phyloP scores from a whole-genome alignment of 192 early-diverging fungal genomes.

The Backusella tuberculispora region DNA sequence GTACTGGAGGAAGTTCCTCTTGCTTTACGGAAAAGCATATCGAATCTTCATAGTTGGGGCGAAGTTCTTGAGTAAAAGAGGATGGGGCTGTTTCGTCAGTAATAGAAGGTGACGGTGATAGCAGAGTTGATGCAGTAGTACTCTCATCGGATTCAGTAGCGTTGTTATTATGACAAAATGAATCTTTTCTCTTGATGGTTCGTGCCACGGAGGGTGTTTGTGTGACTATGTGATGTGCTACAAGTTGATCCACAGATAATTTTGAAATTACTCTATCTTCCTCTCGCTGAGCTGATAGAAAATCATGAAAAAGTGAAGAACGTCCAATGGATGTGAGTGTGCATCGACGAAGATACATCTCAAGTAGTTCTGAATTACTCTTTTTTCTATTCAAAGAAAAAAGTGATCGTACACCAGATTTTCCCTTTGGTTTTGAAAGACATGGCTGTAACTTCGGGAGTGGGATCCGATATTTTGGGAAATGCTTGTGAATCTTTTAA shows the following conservation, averaged over 20 bases:
- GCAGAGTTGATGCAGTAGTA: background rate
- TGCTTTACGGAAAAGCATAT: background rate
- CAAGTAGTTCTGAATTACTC: slow-evolving; percentile 51
- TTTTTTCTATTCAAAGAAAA: slow-evolving; percentile 30
- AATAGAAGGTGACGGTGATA: slow-evolving; percentile 15
- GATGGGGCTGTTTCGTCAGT: background rate
- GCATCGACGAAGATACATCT: slow-evolving; percentile 50
- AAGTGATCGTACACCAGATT: background rate
- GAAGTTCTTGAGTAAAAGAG: background rate
- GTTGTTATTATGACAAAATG: slow-evolving; percentile 7
- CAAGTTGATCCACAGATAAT: slow-evolving; percentile 26
- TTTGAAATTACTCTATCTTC: slow-evolving; percentile 51
- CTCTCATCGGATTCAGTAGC: slow-evolving; percentile 14
- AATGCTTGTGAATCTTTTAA: slow-evolving; percentile 17
- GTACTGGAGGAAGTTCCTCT: background rate
- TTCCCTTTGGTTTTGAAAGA: background rate
- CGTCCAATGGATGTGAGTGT: slow-evolving; percentile 44
- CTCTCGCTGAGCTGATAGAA: slow-evolving; percentile 51
- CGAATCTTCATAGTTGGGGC: background rate
- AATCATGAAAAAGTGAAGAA: slow-evolving; percentile 50
- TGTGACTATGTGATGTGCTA: slow-evolving; percentile 1
- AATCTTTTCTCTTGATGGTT: background rate
- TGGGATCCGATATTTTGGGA: slow-evolving; percentile 13
- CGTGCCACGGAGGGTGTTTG: background rate
- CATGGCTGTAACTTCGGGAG: background rate